Evolutionary conservation across 805 yeast species (phyloP).

Genomic region (Metschnikowia cubensis): DNA sequence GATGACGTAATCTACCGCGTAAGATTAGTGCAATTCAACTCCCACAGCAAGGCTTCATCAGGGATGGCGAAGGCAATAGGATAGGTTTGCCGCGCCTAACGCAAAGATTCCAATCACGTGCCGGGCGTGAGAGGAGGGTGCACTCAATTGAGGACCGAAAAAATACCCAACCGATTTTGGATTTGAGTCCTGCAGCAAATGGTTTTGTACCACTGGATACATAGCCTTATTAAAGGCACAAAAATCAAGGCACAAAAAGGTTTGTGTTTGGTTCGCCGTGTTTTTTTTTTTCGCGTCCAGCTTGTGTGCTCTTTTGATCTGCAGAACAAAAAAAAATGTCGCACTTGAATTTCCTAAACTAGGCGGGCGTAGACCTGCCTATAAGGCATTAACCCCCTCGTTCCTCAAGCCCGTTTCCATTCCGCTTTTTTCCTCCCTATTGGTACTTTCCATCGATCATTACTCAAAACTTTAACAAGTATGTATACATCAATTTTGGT

Average conservation of each 20-base stretch:
- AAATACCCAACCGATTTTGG: not conserved
- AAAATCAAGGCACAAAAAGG: not conserved
- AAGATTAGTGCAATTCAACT: not conserved
- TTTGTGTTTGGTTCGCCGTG: not conserved
- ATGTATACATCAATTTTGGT: conserved; percentile 1
- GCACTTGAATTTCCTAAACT: conserved; percentile 5
- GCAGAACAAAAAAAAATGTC: conserved; percentile 6
- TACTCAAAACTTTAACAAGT: conserved; percentile 3
- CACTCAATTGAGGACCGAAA: not conserved
- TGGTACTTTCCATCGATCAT: conserved; percentile 6
- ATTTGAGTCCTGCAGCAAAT: not conserved
- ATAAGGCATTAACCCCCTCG: conserved; percentile 3
- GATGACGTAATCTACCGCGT: not conserved
- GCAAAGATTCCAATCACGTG: not conserved
- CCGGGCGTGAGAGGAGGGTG: not conserved
- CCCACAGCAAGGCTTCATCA: conserved; percentile 1
- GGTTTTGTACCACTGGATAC: not conserved
- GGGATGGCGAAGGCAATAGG: not conserved
- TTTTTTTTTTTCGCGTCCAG: conserved; percentile 2
- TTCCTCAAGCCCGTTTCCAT: conserved; percentile 3
- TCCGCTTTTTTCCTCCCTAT: conserved; percentile 6
- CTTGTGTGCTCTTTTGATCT: not conserved
- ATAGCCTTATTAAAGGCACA: not conserved
- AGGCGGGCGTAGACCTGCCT: conserved; percentile 3
- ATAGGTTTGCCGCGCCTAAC: conserved; percentile 2